These are phyloP conservation scores for Hypomyces rosellus DNA, from an alignment of 2,329 filamentous ascomycete species.

Conservation along the genomic window DNA sequence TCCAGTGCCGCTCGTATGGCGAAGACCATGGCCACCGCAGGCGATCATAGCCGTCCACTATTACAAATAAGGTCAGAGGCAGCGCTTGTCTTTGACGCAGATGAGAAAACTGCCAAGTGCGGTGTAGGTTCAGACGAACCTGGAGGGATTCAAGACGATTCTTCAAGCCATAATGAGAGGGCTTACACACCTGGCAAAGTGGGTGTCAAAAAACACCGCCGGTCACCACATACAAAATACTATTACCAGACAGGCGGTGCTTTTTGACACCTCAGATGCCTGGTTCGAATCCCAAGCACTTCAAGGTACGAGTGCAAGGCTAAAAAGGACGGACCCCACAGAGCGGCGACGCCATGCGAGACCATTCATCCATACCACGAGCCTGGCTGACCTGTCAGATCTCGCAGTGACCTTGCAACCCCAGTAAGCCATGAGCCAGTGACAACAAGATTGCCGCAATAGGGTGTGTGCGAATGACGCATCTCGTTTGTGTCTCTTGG, in stretches of 20 bases:
- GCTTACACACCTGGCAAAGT: too few species aligned
- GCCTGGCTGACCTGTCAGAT: constrained; percentile 21
- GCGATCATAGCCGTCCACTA: too few species aligned
- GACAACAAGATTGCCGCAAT: constrained; percentile 1
- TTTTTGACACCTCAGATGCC: too few species aligned
- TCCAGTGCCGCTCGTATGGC: too few species aligned
- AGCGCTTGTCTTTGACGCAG: neutral
- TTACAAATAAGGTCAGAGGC: neutral
- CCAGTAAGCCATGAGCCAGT: neutral
- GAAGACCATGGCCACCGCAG: too few species aligned
- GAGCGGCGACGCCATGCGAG: neutral
- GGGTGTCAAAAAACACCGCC: too few species aligned
- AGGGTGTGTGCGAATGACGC: constrained; percentile 4
- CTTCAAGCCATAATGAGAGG: too few species aligned
- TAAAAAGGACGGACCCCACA: constrained; percentile 9
- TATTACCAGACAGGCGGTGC: too few species aligned
- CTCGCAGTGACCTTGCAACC: constrained; percentile 15
- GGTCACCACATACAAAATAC: too few species aligned
- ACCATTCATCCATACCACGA: neutral
- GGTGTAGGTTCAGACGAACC: too few species aligned
- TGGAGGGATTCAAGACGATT: neutral
- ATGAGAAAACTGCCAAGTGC: neutral
- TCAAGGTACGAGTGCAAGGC: neutral
- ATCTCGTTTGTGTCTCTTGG: neutral
- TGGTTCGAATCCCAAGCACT: too few species aligned